These are phyloP conservation scores for Zostera marina DNA, from an alignment of 116 monocot species.

Conservation along the genomic window DNA sequence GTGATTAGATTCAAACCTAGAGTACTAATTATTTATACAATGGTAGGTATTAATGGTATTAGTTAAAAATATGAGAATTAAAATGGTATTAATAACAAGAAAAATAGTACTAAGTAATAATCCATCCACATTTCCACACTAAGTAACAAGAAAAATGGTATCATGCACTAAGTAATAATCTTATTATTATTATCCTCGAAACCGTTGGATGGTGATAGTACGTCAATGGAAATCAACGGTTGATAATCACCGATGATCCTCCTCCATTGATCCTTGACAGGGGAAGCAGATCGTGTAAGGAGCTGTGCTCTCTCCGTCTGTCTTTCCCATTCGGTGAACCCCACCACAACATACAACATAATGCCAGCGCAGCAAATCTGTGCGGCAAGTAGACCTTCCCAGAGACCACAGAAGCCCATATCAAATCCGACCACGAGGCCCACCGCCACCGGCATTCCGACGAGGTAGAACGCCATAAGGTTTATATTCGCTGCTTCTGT, in stretches of 20 bases:
- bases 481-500: constrained; percentile 22
- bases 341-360: constrained; percentile 19
- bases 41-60: too few species aligned
- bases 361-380: constrained; percentile 24
- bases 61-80: too few species aligned
- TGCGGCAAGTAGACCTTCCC: constrained; percentile 28
- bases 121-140: too few species aligned
- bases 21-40: too few species aligned
- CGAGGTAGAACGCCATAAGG: constrained; percentile 24
- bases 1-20: too few species aligned
- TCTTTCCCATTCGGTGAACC: constrained; percentile 16
- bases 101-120: too few species aligned
- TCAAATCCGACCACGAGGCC: constrained; percentile 12
- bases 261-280: neutral
- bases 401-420: constrained; percentile 27
- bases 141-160: too few species aligned
- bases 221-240: constrained; percentile 17
- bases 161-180: too few species aligned
- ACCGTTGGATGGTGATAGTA: constrained; percentile 9
- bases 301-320: constrained; percentile 1
- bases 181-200: neutral
- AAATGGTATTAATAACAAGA: too few species aligned
- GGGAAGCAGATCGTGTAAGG: neutral
- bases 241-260: constrained; percentile 3
- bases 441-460: constrained; percentile 27